Evolutionary conservation across 2,329 filamentous ascomycete species (phyloP).

Genomic region (Chaetomium globosum): DNA sequence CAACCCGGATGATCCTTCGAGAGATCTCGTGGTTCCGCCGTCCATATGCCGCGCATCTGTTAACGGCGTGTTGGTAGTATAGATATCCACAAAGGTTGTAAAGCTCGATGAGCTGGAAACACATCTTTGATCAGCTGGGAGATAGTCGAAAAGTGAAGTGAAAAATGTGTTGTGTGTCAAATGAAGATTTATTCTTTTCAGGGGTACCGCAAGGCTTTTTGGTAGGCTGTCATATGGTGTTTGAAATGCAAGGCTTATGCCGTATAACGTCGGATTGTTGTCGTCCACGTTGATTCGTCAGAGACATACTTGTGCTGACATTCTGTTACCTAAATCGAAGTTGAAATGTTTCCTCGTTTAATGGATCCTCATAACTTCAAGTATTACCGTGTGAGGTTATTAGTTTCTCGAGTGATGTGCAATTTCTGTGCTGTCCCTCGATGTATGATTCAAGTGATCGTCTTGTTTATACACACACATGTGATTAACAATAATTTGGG

Average conservation of each 20-base stretch:
- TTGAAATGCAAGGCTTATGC: neutral
- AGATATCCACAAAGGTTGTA: neutral
- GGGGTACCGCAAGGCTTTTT: neutral
- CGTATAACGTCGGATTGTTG: neutral
- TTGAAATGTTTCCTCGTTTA: too few species aligned
- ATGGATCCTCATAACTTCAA: too few species aligned
- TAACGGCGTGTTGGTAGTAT: neutral
- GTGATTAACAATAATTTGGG: too few species aligned
- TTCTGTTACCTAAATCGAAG: too few species aligned
- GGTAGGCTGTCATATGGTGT: too few species aligned
- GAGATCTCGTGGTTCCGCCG: neutral
- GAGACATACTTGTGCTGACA: too few species aligned
- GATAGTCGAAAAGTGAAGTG: neutral
- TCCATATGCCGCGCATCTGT: neutral
- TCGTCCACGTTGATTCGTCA: neutral
- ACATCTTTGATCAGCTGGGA: neutral
- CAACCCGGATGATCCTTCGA: neutral
- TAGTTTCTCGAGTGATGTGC: too few species aligned
- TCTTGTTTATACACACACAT: too few species aligned
- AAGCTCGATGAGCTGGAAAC: neutral
- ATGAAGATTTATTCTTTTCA: neutral
- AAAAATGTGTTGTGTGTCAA: neutral
- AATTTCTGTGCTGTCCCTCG: too few species aligned
- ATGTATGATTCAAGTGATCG: too few species aligned
- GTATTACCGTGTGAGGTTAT: too few species aligned